Evolutionary conservation across 306 rosid genomes (phyloP).

Genomic region (Glycine soja): DNA sequence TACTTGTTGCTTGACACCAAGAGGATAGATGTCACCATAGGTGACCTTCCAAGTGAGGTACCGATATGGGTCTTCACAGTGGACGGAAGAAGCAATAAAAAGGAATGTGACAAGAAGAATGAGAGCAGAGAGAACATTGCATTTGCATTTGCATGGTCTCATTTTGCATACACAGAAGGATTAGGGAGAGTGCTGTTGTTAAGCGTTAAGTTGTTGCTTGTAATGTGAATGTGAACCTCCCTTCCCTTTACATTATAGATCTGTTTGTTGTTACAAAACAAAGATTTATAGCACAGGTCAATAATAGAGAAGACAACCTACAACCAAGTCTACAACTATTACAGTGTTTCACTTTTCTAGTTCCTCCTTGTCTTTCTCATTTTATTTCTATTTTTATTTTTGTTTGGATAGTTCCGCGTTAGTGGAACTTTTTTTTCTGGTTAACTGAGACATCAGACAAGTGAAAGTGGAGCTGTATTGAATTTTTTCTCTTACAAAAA

Average conservation of each 20-base stretch:
- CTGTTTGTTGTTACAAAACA: slow-evolving; percentile 15
- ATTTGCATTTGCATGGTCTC: slow-evolving; percentile 34
- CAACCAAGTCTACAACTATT: not conserved
- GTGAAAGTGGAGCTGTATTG: not conserved
- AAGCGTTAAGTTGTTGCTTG: slow-evolving; percentile 43
- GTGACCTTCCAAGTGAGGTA: slow-evolving; percentile 90
- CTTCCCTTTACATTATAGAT: slow-evolving; percentile 15
- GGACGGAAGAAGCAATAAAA: slow-evolving; percentile 47
- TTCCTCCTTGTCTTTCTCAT: not conserved
- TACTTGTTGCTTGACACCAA: slow-evolving; percentile 94
- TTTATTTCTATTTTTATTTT: not conserved
- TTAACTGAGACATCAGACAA: slow-evolving; percentile 1
- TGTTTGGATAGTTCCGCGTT: not conserved
- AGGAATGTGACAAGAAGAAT: slow-evolving; percentile 41
- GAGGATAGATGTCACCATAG: slow-evolving; percentile 86
- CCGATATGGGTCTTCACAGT: slow-evolving; percentile 83
- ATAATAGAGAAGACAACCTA: slow-evolving; percentile 23
- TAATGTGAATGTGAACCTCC: not conserved
- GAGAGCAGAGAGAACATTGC: slow-evolving; percentile 45
- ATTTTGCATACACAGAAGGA: slow-evolving; percentile 50
- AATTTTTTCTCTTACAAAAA: not conserved
- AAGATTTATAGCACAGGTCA: not conserved
- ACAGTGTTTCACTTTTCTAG: slow-evolving; percentile 28
- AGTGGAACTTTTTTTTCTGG: not conserved
- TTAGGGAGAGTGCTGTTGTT: not conserved